Conservation (phyloP, 208 protist genomes). For the Acanthamoeba royreba region DNA sequence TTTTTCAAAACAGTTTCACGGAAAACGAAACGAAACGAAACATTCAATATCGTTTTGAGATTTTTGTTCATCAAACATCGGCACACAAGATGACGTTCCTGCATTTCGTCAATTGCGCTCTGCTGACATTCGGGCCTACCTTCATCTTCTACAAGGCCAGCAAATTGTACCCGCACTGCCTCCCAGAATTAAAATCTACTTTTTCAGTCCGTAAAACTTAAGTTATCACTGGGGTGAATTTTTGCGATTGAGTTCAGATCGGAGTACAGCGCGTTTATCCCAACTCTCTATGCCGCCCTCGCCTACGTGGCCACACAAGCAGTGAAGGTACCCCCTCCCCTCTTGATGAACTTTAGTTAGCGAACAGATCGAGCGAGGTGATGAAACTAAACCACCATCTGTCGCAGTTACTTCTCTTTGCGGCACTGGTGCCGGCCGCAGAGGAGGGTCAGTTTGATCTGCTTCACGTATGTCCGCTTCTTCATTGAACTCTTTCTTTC, state of each 20-base stretch:
- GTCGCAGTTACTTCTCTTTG: constrained; percentile 4
- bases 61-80: no score
- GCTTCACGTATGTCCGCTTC: neutral
- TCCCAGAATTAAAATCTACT: neutral
- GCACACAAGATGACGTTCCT: constrained; percentile 53
- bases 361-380: neutral
- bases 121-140: constrained; percentile 2
- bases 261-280: constrained; percentile 9
- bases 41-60: no score
- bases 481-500: no score
- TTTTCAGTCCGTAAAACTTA: no score
- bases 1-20: neutral
- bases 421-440: neutral
- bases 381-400: neutral
- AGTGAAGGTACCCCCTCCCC: neutral
- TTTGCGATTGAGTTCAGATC: neutral
- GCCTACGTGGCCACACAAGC: constrained; percentile 28
- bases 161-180: neutral
- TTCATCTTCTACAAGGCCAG: constrained; percentile 37
- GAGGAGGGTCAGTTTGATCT: constrained; percentile 27
- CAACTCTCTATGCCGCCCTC: neutral
- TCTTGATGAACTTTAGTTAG: no score
- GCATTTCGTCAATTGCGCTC: constrained; percentile 31
- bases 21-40: no score
- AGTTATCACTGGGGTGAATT: neutral